A percentile compares a stretch with the other conserved stretches of the same genome.
These are phyloP conservation scores for Russula lepida DNA, from an alignment of 768 basidiomycete genomes.

Conservation along the genomic window DNA sequence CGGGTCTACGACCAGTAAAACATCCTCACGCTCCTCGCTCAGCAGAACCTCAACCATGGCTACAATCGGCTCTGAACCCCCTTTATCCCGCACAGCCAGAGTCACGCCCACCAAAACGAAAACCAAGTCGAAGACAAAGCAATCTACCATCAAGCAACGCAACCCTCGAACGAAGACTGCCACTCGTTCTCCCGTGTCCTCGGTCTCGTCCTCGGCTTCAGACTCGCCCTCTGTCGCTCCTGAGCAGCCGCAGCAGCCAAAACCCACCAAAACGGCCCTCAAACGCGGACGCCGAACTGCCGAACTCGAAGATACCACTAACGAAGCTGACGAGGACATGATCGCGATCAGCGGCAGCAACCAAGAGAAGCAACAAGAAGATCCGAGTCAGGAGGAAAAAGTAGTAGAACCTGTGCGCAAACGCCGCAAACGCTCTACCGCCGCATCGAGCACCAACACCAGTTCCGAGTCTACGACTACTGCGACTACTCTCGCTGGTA, in stretches of 20 bases:
- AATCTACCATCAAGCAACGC: background rate
- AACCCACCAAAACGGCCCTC: background rate
- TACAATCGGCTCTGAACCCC: background rate
- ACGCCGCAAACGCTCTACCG: conserved; percentile 2
- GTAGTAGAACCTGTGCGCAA: background rate
- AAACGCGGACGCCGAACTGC: background rate
- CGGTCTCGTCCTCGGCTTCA: background rate
- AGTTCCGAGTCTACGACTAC: no score
- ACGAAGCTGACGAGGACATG: background rate
- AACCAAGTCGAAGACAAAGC: background rate
- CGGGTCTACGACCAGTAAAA: background rate
- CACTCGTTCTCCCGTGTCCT: background rate
- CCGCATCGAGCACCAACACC: background rate
- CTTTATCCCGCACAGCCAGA: background rate
- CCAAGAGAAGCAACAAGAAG: no score
- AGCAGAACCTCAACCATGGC: background rate
- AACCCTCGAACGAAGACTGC: background rate
- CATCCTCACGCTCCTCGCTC: background rate
- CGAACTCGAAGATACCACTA: background rate
- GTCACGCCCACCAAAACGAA: background rate
- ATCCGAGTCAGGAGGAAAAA: background rate
- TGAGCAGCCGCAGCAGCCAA: background rate
- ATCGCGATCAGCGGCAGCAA: background rate
- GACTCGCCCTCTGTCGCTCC: background rate
- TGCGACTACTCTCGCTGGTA: no score